phyloP scores from a whole-genome alignment of 2,329 filamentous ascomycete species.

The Apiospora malaysiana region DNA sequence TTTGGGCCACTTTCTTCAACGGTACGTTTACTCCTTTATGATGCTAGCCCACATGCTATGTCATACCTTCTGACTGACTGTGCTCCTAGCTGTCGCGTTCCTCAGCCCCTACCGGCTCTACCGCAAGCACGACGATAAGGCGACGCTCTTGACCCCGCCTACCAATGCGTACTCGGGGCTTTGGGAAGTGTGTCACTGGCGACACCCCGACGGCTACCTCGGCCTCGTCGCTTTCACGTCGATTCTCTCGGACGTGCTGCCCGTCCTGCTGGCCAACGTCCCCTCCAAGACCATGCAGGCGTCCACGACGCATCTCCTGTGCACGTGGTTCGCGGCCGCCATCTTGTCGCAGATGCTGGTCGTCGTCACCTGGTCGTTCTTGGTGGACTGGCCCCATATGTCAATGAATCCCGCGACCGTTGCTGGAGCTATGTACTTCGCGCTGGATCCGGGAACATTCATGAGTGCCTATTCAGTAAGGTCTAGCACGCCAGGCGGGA shows the following conservation, averaged over 20 bases:
- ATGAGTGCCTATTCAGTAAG: conserved; percentile 21
- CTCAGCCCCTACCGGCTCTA: conserved; percentile 52
- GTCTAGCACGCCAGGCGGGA: conserved; percentile 27
- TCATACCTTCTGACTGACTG: conserved; percentile 19
- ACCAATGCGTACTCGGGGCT: conserved; percentile 54
- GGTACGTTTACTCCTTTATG: conserved; percentile 32
- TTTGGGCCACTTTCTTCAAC: conserved; percentile 44
- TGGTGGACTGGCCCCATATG: conserved; percentile 50
- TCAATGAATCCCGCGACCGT: conserved; percentile 54
- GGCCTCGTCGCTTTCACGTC: conserved; percentile 48
- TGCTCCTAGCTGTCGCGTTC: conserved; percentile 48
- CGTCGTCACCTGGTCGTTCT: conserved; percentile 46
- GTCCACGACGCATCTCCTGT: conserved; percentile 46
- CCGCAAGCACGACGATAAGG: conserved; percentile 35
- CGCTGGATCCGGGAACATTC: conserved; percentile 28
- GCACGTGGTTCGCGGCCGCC: conserved; percentile 45
- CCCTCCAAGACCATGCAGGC: conserved; percentile 52
- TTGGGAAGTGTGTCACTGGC: conserved; percentile 41
- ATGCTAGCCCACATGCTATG: background rate
- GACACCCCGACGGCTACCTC: conserved; percentile 45
- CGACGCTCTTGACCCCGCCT: conserved; percentile 46
- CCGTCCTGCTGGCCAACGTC: conserved; percentile 54
- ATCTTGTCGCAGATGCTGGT: conserved; percentile 51
- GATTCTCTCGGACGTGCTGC: conserved; percentile 56
- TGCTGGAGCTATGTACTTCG: conserved; percentile 52